Conservation (phyloP, 139 green algal species). For the Chlorella sp. region DNA sequence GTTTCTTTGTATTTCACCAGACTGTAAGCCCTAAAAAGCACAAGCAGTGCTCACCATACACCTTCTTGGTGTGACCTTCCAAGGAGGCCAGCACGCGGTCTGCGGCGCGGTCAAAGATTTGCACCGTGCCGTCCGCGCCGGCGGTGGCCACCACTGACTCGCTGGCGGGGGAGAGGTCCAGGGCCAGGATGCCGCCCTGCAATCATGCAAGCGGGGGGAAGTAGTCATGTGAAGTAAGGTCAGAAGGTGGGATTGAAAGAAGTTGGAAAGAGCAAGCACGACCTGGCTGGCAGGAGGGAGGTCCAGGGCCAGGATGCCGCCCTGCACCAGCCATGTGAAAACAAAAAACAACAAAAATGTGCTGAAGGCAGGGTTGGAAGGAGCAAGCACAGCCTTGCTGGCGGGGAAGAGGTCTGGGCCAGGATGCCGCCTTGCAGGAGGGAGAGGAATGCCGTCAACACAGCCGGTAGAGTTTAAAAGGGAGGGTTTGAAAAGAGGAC, state of each 20-base stretch:
- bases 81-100: constrained; percentile 64
- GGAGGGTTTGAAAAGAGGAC: too few species aligned
- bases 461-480: too few species aligned
- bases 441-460: constrained; percentile 51
- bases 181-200: constrained; percentile 78
- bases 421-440: constrained; percentile 89
- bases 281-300: constrained; percentile 60
- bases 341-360: too few species aligned
- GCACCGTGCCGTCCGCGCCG: constrained; percentile 78
- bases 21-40: too few species aligned
- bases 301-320: constrained; percentile 83
- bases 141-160: constrained; percentile 56
- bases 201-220: constrained; percentile 88
- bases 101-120: constrained; percentile 61
- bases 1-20: too few species aligned
- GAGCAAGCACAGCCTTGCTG: constrained; percentile 38
- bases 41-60: constrained; percentile 26
- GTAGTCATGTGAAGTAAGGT: not conserved
- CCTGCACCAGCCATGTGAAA: constrained; percentile 44
- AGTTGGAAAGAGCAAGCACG: too few species aligned
- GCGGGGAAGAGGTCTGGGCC: constrained; percentile 62
- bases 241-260: too few species aligned
- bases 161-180: constrained; percentile 72
- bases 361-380: too few species aligned
- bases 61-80: constrained; percentile 85